phyloP scores from a whole-genome alignment of 371 early-diverging fungal species.

The Circinella minor region DNA sequence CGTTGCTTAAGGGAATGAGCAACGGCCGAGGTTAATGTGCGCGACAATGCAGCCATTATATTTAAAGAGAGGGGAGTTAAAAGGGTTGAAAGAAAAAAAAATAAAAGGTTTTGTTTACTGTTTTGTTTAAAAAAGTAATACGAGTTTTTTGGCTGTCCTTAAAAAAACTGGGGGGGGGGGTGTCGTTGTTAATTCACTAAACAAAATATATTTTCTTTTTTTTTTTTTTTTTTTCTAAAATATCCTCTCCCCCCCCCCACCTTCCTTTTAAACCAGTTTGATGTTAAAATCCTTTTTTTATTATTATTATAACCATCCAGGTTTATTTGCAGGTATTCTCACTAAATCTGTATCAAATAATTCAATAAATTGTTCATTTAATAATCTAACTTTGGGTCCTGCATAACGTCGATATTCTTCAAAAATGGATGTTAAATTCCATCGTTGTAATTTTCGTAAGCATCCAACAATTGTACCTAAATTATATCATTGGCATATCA shows the following conservation, averaged over 20 bases:
- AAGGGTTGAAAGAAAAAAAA: background rate
- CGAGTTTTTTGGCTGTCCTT: too few species aligned
- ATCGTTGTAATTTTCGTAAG: slow-evolving; percentile 93
- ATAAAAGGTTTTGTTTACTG: slow-evolving; percentile 13
- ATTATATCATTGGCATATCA: background rate
- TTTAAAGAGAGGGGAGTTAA: slow-evolving; percentile 12
- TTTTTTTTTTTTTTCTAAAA: too few species aligned
- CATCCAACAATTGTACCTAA: slow-evolving; percentile 95
- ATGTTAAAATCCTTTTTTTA: too few species aligned
- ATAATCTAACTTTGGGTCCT: slow-evolving; percentile 92
- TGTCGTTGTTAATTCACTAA: background rate
- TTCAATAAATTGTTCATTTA: slow-evolving; percentile 95
- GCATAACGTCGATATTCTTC: slow-evolving; percentile 97
- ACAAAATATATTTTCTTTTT: too few species aligned
- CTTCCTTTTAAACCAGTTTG: too few species aligned
- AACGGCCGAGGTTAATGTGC: slow-evolving; percentile 14
- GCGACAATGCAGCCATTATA: slow-evolving; percentile 17
- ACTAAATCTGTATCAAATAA: slow-evolving; percentile 96
- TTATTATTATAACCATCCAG: slow-evolving; percentile 78
- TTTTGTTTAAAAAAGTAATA: background rate
- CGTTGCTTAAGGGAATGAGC: slow-evolving; percentile 11
- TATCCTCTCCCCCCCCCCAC: too few species aligned
- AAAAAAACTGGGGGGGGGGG: too few species aligned
- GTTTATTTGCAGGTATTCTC: slow-evolving; percentile 76
- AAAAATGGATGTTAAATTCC: slow-evolving; percentile 97